Evolutionary conservation across 768 basidiomycete genomes (phyloP), one percentile per base, ranked within the genome.

Genomic region (Rhodotorula graminis): DNA sequence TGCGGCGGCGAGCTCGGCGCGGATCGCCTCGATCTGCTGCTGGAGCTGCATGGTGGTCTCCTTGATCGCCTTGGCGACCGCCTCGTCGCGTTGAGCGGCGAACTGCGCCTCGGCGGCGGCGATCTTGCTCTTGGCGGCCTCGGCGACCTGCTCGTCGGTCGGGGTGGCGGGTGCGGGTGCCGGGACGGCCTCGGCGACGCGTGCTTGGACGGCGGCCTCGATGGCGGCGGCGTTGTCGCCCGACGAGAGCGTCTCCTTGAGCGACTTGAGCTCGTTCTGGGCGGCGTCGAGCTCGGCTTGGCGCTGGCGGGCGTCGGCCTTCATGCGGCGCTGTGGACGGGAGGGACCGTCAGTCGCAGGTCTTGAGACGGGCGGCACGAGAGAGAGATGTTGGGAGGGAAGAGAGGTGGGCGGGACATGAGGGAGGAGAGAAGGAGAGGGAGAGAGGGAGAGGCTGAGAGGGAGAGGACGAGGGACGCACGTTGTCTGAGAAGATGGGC

Each of bases 31-130:
- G 10, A 73, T 64, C n/a, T 74, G 61, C 0, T 73, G 44, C 31
- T 78, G 72, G 25, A 80, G 69, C 59, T 79, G 77, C 14, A 70
- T 62, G 60, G 78, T 73, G 0, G 78, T 75, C 37, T 76, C 65
- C 18, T 76, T 62, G 56, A 81, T 77, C 21, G 64, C 66, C 3
- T 68, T 57, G 7, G 64, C 79, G 27, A 72, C 59, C 2, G 74
- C 74, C n/a, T 71, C 70, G 42, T 75, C 74, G 25, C 74, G 70
- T 46, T 79, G 66, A 12, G 72, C 47, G 1, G 62, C 64, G 60
- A 77, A 68, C 40, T 74, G 67, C 3, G 53, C 69, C 31, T 73
- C 61, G 33, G 72, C 58, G 23, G 65, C 53, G 11, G 67, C 64
- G 61, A 80, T 63, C n/a, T 61, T 60, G 44, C 73, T 62, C 56